These are phyloP conservation scores for Trametes sp. DNA, from an alignment of 1,284 basidiomycete species.

Conservation along the genomic window DNA sequence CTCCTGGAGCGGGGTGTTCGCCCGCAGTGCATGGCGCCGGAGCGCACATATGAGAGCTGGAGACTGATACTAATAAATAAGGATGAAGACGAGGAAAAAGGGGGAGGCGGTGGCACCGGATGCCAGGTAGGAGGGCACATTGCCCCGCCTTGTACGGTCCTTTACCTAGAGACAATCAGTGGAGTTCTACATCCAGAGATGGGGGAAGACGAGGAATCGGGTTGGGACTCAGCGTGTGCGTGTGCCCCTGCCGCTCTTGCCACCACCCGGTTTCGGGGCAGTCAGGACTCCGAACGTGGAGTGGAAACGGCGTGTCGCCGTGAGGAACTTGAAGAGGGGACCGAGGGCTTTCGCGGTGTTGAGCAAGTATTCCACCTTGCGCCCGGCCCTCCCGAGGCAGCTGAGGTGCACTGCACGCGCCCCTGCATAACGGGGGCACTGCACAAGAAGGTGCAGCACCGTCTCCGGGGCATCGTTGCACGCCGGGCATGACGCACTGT, in stretches of 20 bases:
- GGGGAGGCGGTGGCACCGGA: background rate
- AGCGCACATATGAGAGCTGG: background rate
- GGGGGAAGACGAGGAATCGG: background rate
- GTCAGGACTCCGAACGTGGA: background rate
- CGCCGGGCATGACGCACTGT: background rate
- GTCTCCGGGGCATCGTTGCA: background rate
- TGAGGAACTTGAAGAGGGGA: background rate
- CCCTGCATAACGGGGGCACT: background rate
- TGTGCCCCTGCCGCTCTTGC: background rate
- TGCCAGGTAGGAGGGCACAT: too few species aligned
- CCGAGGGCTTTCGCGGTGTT: background rate
- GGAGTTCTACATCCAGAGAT: too few species aligned
- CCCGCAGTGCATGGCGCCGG: conserved; percentile 1
- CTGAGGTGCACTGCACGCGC: background rate
- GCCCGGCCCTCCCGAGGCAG: background rate
- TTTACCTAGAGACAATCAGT: too few species aligned
- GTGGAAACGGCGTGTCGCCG: background rate
- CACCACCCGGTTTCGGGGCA: background rate
- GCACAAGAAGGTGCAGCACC: background rate
- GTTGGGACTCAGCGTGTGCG: background rate
- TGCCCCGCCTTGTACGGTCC: too few species aligned
- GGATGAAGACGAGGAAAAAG: background rate
- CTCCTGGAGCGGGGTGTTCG: background rate
- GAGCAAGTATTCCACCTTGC: background rate
- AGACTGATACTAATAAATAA: background rate